phyloP scores from a whole-genome alignment of 495 filamentous ascomycete species.

The Talaromyces liani region DNA sequence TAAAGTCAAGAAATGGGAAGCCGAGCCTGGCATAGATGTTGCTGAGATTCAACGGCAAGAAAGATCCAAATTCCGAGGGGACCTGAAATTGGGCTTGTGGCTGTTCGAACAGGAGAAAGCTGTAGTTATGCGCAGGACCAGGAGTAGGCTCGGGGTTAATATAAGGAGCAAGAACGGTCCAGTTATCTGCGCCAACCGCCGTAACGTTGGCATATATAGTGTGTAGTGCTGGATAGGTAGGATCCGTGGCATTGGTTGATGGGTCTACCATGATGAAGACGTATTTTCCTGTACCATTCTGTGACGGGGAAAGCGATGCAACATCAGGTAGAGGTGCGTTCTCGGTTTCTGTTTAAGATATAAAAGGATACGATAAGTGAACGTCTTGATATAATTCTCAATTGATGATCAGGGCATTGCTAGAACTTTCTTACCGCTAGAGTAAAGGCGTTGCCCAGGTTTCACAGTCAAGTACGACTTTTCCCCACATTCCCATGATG shows the following conservation, averaged over 20 bases:
- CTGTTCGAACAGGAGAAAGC: neutral
- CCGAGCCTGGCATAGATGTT: neutral
- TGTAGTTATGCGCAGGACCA: conserved; percentile 2
- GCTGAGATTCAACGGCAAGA: neutral
- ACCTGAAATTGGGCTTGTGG: neutral
- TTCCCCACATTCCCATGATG: neutral
- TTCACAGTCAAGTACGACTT: neutral
- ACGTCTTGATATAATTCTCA: no score
- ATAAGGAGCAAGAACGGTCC: neutral
- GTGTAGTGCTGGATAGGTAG: neutral
- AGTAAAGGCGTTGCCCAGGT: neutral
- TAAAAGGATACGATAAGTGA: no score
- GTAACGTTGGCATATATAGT: conserved; percentile 2
- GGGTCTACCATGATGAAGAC: conserved; percentile 8
- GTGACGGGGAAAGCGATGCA: neutral
- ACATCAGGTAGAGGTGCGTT: neutral
- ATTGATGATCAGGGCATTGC: no score
- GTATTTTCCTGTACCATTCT: neutral
- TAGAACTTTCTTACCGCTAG: neutral
- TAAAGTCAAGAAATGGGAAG: neutral
- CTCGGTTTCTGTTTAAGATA: neutral
- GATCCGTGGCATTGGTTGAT: neutral
- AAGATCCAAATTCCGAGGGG: neutral
- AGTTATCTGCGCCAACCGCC: neutral
- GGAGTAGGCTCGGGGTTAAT: neutral